Conservation (phyloP, 495 filamentous ascomycete species). For the Gamarada debralockiae region DNA sequence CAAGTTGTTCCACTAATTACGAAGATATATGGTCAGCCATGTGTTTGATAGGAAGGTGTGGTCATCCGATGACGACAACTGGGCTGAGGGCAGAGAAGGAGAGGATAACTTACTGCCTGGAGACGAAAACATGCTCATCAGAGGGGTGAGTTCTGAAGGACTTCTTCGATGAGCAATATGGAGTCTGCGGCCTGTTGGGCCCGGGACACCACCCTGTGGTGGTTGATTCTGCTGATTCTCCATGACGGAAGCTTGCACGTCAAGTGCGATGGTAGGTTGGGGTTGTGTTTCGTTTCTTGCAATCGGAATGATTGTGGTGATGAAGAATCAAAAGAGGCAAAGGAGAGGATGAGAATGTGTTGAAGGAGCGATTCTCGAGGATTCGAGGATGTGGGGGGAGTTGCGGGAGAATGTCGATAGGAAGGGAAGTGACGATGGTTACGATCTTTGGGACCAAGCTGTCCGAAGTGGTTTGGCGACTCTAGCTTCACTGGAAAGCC, state of each 20-base stretch:
- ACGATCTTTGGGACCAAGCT: neutral
- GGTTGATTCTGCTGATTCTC: conserved; percentile 74
- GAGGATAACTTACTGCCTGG: conserved; percentile 45
- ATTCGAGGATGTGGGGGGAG: conserved; percentile 30
- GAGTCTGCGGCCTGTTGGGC: conserved; percentile 82
- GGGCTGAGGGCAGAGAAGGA: neutral
- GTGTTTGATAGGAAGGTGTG: conserved; percentile 19
- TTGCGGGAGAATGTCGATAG: conserved; percentile 20
- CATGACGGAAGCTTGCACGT: conserved; percentile 57
- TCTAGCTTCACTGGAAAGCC: no score
- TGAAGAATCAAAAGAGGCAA: conserved; percentile 38
- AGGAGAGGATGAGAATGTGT: conserved; percentile 40
- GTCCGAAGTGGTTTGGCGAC: no score
- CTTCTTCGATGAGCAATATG: conserved; percentile 97
- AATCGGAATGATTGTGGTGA: conserved; percentile 22
- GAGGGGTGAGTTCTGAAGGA: conserved; percentile 93
- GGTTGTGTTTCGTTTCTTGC: conserved; percentile 13
- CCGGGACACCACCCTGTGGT: conserved; percentile 62
- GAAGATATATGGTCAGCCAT: conserved; percentile 7
- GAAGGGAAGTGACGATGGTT: conserved; percentile 18
- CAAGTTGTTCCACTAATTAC: conserved; percentile 87
- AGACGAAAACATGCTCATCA: conserved; percentile 85
- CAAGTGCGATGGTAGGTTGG: conserved; percentile 37
- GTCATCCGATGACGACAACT: conserved; percentile 19
- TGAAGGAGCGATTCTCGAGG: conserved; percentile 35